Evolutionary conservation across 495 filamentous ascomycete species (phyloP).

Genomic region (Aspergillus saccharolyticus): DNA sequence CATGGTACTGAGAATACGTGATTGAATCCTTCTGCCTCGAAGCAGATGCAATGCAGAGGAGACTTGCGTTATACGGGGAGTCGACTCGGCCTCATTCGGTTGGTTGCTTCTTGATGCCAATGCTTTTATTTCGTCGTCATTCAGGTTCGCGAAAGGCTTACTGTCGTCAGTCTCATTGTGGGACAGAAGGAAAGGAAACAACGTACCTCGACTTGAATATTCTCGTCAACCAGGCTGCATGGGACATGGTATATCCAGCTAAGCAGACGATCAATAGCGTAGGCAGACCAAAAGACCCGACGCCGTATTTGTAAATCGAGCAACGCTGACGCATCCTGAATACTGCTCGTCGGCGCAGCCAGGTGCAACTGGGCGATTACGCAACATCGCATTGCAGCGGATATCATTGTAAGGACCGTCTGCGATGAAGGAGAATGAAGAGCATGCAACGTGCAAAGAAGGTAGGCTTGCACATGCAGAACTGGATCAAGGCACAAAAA

Average conservation of each 20-base stretch:
- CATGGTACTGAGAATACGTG: constrained; percentile 18
- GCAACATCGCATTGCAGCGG: constrained; percentile 21
- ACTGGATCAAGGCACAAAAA: constrained; percentile 15
- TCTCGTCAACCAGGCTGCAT: constrained; percentile 17
- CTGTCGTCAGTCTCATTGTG: neutral
- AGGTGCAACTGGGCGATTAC: constrained; percentile 18
- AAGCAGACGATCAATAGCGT: constrained; percentile 21
- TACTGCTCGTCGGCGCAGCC: constrained; percentile 5
- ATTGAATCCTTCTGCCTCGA: constrained; percentile 21
- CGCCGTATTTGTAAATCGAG: constrained; percentile 20
- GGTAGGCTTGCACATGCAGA: constrained; percentile 22
- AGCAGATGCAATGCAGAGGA: constrained; percentile 21
- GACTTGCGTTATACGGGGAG: constrained; percentile 16
- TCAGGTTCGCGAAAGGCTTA: constrained; percentile 19
- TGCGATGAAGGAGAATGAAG: constrained; percentile 23
- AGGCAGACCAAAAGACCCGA: constrained; percentile 23
- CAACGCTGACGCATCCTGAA: neutral
- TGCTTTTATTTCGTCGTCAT: constrained; percentile 12
- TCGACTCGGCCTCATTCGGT: neutral
- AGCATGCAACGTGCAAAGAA: constrained; percentile 22
- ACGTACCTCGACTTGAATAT: constrained; percentile 18
- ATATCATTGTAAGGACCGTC: constrained; percentile 19
- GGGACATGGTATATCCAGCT: constrained; percentile 24
- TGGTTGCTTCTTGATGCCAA: neutral
- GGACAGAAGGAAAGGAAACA: neutral